Percentiles rank a stretch among this genome's conserved stretches.
These are phyloP conservation scores for Pichia scutulata DNA, from an alignment of 805 yeast species.

Conservation along the genomic window DNA sequence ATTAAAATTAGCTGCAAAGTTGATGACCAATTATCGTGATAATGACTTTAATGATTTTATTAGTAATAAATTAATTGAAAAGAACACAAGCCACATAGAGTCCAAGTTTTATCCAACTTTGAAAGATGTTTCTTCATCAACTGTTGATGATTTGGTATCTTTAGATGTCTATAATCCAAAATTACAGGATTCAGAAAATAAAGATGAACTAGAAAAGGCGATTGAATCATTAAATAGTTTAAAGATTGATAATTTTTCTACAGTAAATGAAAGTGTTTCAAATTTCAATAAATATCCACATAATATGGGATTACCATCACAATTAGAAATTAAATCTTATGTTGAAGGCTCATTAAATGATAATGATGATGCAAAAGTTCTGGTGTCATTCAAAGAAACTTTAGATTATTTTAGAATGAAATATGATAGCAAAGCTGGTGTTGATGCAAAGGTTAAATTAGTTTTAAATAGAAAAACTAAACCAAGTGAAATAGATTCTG, in stretches of 20 bases:
- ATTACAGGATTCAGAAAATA: slow-evolving; percentile 9
- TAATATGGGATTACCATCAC: slow-evolving; percentile 71
- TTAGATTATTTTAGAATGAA: slow-evolving; percentile 49
- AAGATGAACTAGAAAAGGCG: slow-evolving; percentile 14
- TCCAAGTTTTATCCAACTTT: slow-evolving; percentile 35
- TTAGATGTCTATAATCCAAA: slow-evolving; percentile 22
- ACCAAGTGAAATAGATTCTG: slow-evolving; percentile 34
- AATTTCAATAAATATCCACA: slow-evolving; percentile 43
- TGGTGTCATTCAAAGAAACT: slow-evolving; percentile 59
- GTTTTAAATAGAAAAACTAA: slow-evolving; percentile 52
- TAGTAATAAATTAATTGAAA: slow-evolving; percentile 43
- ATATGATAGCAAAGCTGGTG: slow-evolving; percentile 52
- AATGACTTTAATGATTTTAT: slow-evolving; percentile 46
- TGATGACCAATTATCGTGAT: slow-evolving; percentile 46
- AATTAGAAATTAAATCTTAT: slow-evolving; percentile 52
- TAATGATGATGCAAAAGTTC: slow-evolving; percentile 50
- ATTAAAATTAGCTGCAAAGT: slow-evolving; percentile 66
- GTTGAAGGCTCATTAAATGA: slow-evolving; percentile 50
- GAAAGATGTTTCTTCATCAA: slow-evolving; percentile 56
- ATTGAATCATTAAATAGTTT: slow-evolving; percentile 25
- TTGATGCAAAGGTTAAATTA: slow-evolving; percentile 48
- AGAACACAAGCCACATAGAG: slow-evolving; percentile 17
- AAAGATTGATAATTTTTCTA: slow-evolving; percentile 33
- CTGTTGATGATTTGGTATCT: slow-evolving; percentile 42
- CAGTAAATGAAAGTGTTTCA: slow-evolving; percentile 28